phyloP scores from a whole-genome alignment of 805 yeast species.

The Wickerhamomyces chaumierensis region DNA sequence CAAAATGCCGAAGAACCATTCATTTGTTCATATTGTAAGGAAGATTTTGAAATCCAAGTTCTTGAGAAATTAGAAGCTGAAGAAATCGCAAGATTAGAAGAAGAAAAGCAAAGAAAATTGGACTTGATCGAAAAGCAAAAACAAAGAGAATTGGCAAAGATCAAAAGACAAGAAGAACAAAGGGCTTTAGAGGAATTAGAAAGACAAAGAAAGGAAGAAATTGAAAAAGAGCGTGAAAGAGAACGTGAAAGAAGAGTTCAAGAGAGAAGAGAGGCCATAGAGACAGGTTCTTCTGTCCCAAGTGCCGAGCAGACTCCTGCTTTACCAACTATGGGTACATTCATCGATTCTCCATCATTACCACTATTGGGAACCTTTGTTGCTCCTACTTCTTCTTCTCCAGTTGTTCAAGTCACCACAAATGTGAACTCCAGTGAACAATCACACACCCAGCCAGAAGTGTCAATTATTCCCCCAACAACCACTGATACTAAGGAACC shows the following conservation, averaged over 20 bases:
- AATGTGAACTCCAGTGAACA: too few relatives aligned
- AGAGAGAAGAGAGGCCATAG: slow-evolving; percentile 6
- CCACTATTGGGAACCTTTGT: too few relatives aligned
- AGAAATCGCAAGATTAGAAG: slow-evolving; percentile 1
- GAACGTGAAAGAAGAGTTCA: slow-evolving; percentile 12
- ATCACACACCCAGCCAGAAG: too few relatives aligned
- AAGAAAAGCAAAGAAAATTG: slow-evolving; percentile 5
- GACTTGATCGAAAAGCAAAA: slow-evolving; percentile 14
- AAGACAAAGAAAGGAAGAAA: slow-evolving; percentile 15
- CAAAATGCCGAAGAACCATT: slow-evolving; percentile 17
- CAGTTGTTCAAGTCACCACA: too few relatives aligned
- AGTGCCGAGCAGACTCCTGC: too few relatives aligned
- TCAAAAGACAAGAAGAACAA: slow-evolving; percentile 9
- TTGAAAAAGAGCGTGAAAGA: slow-evolving; percentile 17
- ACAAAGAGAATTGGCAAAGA: slow-evolving; percentile 13
- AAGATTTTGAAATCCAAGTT: slow-evolving; percentile 16
- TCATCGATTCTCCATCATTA: too few relatives aligned
- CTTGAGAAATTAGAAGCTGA: slow-evolving; percentile 13
- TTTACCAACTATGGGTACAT: too few relatives aligned
- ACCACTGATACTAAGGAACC: too few relatives aligned
- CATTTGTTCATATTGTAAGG: slow-evolving; percentile 19
- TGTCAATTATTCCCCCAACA: too few relatives aligned
- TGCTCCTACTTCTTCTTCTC: too few relatives aligned
- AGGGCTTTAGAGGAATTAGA: slow-evolving; percentile 15
- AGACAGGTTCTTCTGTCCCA: not conserved